Evolutionary conservation across 805 yeast genomes (phyloP), one percentile per base, ranked within the genome.

Genomic region (Teunomyces aglyptinius): DNA sequence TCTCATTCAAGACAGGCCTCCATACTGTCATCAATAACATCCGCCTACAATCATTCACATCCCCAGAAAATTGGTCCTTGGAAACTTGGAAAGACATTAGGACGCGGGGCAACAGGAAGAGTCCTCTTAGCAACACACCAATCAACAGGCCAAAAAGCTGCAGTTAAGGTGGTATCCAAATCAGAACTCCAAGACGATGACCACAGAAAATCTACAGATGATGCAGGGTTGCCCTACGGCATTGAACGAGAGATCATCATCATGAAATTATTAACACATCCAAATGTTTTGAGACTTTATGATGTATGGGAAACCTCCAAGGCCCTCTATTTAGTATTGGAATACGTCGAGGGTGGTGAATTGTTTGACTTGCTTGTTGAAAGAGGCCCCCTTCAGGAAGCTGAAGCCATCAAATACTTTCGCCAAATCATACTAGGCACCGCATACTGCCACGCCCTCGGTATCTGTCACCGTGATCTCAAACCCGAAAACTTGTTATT

Each of bases 241-340:
- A 92, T 94, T 38, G 99, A 94, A 68, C 80, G 98, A 54, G 99
- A 94, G 64, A 96, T 94, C 52, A 91, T 94, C 57, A 94, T 94
- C 56, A 94, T 92, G 99, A 94, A 94, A 68, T 76, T 94, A 35
- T 81, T 94, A 39, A 88, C 94, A 49, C 98, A 94, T 65, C 89
- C 96, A 10, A 92, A 94, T 60, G 94, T 94, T 19, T 83, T 94
- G 80, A 86, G 94, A 20, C 73, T 94, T 33, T 94, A 90, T 63
- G 99, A 94, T 61, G 99, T 94, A 19, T 94, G 98, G 98, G 99
- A 94, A 67, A 92, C 95, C 54, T 85, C 89, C 54, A 89, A 89
- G 60, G 96, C 92, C 49, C 74, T 94, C 47, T 87, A 84, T 58
- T 64, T 87, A 53, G 89, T 87, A 12, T 68, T 87, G 43, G 95